Base-by-base conservation (phyloP, 192 early-diverging fungal species). In the Pilaira anomala region DNA sequence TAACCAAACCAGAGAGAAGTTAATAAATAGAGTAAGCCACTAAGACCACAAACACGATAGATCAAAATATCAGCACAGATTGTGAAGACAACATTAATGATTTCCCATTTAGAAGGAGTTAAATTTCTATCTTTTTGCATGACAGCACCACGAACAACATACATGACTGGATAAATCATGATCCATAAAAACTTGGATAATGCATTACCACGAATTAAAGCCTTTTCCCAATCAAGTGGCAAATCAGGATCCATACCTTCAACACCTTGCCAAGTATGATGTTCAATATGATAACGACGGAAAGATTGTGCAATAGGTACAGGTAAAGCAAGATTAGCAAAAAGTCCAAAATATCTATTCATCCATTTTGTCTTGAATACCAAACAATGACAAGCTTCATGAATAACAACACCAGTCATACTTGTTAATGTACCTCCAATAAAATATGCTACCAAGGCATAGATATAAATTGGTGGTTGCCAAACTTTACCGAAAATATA, bases 181-280 rank as follows among this genome's bases (percentile, higher is more conserved):
- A 92, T 77, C 90, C 90, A 92, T 4, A 90, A 68, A 25, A 88
- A 74, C 77, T 92, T 92, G n/a, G 78, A 67, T 24, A 86, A 57
- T 7, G 83, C 76, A 63, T 85, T 85, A 51, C 87, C 87, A 7
- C 80, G 78, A 59, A 92, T 86, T 54, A 96, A 69, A 26, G 80
- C 82, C 70, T 83, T 86, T 75, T 98, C 94, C 81, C 90, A 87
- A 50, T 91, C 86, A 7, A 93, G 78, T 6, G 96, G 96, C 24
- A 98, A 81, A 71, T 98, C 96, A 51, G 93, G 91, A 69, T 98
- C 96, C 68, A 90, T 85, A 16, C 93, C 94, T 22, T 88, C 85
- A 13, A 97, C 94, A 16, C 96, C 96, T 78, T 96, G 94, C 78
- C 87, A 95, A n/a, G 91, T 90, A 79, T 98, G 96, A 74, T 98